Base-by-base conservation (phyloP, 306 rosid genomes). In the Medicago lupulina region DNA sequence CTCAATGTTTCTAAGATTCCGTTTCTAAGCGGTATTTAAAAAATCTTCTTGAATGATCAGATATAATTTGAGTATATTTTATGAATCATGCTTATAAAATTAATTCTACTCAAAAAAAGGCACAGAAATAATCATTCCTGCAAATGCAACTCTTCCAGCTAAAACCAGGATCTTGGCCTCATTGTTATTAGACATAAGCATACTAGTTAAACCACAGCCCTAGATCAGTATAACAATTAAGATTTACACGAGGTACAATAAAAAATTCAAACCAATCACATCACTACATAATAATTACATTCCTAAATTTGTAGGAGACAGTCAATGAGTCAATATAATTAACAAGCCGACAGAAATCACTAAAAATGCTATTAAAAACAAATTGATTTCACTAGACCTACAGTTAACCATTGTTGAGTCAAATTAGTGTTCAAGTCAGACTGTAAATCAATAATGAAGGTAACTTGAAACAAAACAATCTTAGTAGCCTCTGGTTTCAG, bases 401-500 rank as follows among this genome's bases (percentile, higher is more conserved):
- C 78, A 34, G 70, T 73, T 72, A 69, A 47, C 70, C 75, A 43
- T 39, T 57, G 69, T 59, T 36, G 57, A 67, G 31, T 5, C 64
- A 75, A 73, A 44, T 49, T 53, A 59, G 51, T 31, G 46, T 34
- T 23, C 59, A 50, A 76, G 81, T 79, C 57, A 50, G 25, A 67
- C 47, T 63, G 74, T 39, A 72, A 67, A 62, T 66, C 82, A 49
- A 44, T 49, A 25, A 44, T 34, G 79, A 73, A 43, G 67, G 64
- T 41, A 75, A 49, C 17, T 41, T 64, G 7, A 75, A 70, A 47
- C 13, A 11, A 58, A 71, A 61, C 39, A 65, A 43, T 68, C 46
- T 91, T 87, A 89, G 69, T 67, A 75, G 66, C 64, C 82, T 59
- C 67, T 62, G 40, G 80, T 81, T 61, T 71, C 83, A 14, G 74